Evolutionary conservation across 176 grass and related monocot species (phyloP).

Genomic region (Coix lacrymajobi): DNA sequence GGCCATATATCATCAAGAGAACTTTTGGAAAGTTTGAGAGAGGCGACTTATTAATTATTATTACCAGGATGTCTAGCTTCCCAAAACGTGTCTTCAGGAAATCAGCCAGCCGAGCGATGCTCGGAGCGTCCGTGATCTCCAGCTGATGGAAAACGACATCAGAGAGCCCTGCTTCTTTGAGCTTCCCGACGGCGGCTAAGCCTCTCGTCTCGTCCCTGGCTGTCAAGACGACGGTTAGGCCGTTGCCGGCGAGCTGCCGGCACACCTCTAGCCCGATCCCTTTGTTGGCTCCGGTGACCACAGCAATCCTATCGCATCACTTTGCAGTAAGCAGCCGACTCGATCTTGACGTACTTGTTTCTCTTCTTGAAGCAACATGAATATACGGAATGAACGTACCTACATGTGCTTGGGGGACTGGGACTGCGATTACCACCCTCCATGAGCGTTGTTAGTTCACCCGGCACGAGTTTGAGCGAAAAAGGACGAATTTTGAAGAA

Average conservation of each 20-base stretch:
- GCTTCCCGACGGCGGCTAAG: background rate
- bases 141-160: background rate
- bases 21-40: background rate
- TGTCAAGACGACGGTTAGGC: background rate
- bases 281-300: background rate
- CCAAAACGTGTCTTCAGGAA: background rate
- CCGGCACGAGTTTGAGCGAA: background rate
- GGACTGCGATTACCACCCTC: background rate
- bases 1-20: background rate
- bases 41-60: too few species aligned
- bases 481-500: background rate
- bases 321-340: background rate
- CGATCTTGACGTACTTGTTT: background rate
- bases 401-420: background rate
- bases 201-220: background rate
- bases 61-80: background rate
- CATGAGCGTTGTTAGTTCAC: background rate
- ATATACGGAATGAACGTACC: background rate
- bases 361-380: background rate
- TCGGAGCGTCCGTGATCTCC: background rate
- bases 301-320: background rate
- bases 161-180: background rate
- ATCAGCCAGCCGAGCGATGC: background rate
- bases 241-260: background rate
- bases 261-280: background rate